Base-by-base conservation (phyloP, 768 basidiomycete genomes). In the Punctularia strigosozonata region DNA sequence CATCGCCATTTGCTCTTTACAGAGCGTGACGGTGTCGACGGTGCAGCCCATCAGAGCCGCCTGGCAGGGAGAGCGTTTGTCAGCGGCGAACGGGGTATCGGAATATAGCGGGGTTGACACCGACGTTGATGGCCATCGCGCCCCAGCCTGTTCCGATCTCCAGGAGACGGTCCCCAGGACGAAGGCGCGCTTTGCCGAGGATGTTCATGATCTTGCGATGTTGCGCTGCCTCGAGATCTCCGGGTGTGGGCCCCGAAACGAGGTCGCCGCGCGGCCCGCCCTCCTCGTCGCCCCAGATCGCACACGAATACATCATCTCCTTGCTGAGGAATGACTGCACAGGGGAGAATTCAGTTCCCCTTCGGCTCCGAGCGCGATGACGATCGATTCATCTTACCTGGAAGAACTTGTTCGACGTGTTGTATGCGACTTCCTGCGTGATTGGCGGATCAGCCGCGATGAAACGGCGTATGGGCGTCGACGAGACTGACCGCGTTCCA, bases 241-340 rank as follows among this genome's bases (percentile, higher is more conserved):
- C 40, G 12, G 41, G 28, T 22, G 37, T 25, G 19, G 32, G 31
- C 4, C 18, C 30, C n/a, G 21, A 18, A 21, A 38, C 26, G 28
- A 28, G 24, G 15, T 40, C 33, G 30, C 50, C 22, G 36, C 34
- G 35, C 54, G 26, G 38, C 53, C 61, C 24, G 40, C 49, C 43
- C 58, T 59, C 25, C 53, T 45, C 24, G 47, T 45, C 6, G 47
- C 48, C 45, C 40, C 55, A 65, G 47, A 65, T 56, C 14, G 53
- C 61, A 41, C 58, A 61, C 10, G 59, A 61, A 46, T 65, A 65
- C 28, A 57, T 64, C 64, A 65, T 65, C 39, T 65, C 63, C 25
- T 48, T 42, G 22, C 51, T 54, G 39, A 57, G 49, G 43, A 55
- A 55, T 21, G 53, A 45, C 22, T 43, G 41, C 6, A 12, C 17